A percentile compares a stretch with the other conserved stretches of the same genome.
phyloP scores from a whole-genome alignment of 2,329 filamentous ascomycete species.

The Fusarium tricinctum region DNA sequence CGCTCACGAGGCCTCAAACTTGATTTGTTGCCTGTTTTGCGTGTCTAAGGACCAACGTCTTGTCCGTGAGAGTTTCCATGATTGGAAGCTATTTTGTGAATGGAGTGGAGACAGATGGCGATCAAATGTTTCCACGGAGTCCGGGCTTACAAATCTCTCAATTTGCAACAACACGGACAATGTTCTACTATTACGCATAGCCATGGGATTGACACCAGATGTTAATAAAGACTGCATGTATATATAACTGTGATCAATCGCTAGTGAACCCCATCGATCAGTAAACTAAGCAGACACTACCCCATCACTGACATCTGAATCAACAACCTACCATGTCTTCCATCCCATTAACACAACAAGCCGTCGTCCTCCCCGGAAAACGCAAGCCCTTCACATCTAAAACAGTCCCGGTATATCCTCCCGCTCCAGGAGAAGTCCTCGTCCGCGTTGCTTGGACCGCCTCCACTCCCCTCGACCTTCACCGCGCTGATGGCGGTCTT shows the following conservation, averaged over 20 bases:
- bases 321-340: constrained; percentile 37
- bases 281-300: not conserved
- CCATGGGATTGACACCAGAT: not conserved
- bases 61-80: not conserved
- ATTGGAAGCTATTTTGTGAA: not conserved
- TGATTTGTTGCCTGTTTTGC: not conserved
- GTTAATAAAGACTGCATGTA: not conserved
- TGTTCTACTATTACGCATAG: not conserved
- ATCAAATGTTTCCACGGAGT: constrained; percentile 33
- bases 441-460: constrained; percentile 70
- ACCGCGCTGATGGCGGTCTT: constrained; percentile 72
- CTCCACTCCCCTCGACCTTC: constrained; percentile 72
- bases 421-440: constrained; percentile 63
- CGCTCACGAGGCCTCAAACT: not conserved
- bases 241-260: not conserved
- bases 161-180: not conserved
- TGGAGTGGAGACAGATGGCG: constrained; percentile 2
- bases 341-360: constrained; percentile 74
- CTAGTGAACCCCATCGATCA: no score
- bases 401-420: constrained; percentile 59
- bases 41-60: not conserved
- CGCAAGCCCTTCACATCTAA: constrained; percentile 68
- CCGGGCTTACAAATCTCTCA: constrained; percentile 22
- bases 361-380: constrained; percentile 69
- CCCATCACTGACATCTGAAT: not conserved